Percentiles rank a stretch among this genome's conserved stretches.
Conservation (phyloP, 1,284 basidiomycete genomes). For the Ceraceosorus guamensis region DNA sequence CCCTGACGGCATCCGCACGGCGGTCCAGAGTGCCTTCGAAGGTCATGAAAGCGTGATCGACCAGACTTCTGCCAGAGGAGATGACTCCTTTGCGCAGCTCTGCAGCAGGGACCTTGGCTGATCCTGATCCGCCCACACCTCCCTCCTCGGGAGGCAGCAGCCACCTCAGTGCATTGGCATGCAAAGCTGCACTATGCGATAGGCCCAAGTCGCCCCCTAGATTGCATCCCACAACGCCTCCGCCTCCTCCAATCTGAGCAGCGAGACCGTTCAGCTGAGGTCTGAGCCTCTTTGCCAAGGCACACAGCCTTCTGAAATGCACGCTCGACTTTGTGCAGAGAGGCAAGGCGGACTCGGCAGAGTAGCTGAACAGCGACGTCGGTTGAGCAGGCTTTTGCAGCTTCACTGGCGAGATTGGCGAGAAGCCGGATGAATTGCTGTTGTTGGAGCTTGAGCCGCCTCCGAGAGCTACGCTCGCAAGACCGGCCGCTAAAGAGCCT, state of each 20-base stretch:
- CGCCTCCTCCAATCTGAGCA: neutral
- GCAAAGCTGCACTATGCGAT: conserved; percentile 3
- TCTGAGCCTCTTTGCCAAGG: conserved; percentile 5
- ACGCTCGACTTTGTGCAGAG: neutral
- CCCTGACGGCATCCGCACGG: neutral
- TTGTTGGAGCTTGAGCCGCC: neutral
- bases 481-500: conserved; percentile 14
- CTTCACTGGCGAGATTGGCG: neutral
- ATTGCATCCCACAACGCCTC: neutral
- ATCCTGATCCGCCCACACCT: neutral
- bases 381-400: neutral
- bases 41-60: neutral
- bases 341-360: conserved; percentile 2
- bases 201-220: conserved; percentile 5
- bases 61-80: neutral
- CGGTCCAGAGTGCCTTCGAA: conserved; percentile 8
- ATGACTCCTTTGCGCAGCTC: conserved; percentile 1
- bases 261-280: neutral
- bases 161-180: conserved; percentile 8
- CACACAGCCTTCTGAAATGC: neutral
- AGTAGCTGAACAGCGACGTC: conserved; percentile 6
- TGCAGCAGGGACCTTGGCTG: too few species aligned
- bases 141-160: conserved; percentile 1
- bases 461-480: conserved; percentile 6
- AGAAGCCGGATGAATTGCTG: neutral